Percentiles rank a stretch among this genome's conserved stretches.
Conservation (phyloP, 2,329 filamentous ascomycete genomes). For the Sporothrix pallida region DNA sequence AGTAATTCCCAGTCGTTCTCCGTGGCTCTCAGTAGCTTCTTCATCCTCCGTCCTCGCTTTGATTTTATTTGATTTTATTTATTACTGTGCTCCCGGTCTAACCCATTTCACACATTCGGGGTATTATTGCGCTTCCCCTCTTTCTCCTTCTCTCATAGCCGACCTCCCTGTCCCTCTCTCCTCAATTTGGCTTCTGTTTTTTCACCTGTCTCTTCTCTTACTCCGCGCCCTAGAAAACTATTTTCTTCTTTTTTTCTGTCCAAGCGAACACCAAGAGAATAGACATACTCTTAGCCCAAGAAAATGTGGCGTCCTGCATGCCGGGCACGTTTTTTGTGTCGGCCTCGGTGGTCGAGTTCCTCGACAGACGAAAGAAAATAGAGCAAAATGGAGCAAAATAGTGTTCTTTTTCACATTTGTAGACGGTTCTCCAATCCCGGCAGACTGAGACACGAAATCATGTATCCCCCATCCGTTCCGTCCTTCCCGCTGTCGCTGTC, state of each 20-base stretch:
- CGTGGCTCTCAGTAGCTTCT: too few species aligned
- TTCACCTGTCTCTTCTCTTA: not conserved
- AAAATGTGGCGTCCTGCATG: constrained; percentile 2
- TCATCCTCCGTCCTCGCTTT: not conserved
- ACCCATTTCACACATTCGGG: not conserved
- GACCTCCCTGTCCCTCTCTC: not conserved
- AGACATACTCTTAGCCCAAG: not conserved
- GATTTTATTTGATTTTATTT: not conserved
- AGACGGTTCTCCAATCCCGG: constrained; percentile 17
- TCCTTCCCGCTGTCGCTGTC: not conserved
- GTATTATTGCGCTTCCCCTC: not conserved
- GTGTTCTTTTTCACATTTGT: not conserved
- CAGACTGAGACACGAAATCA: not conserved
- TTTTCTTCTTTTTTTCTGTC: not conserved
- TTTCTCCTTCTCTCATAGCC: not conserved
- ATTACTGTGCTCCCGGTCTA: not conserved
- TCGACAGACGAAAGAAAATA: not conserved
- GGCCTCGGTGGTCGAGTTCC: not conserved
- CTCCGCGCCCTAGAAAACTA: not conserved
- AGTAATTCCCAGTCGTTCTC: not conserved
- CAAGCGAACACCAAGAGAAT: not conserved
- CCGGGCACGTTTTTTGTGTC: not conserved
- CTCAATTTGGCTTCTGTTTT: not conserved
- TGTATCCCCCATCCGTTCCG: not conserved
- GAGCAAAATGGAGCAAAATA: not conserved